Evolutionary conservation across 768 basidiomycete species (phyloP), one percentile per base, ranked within the genome.

Genomic region (Mycena chlorophos): DNA sequence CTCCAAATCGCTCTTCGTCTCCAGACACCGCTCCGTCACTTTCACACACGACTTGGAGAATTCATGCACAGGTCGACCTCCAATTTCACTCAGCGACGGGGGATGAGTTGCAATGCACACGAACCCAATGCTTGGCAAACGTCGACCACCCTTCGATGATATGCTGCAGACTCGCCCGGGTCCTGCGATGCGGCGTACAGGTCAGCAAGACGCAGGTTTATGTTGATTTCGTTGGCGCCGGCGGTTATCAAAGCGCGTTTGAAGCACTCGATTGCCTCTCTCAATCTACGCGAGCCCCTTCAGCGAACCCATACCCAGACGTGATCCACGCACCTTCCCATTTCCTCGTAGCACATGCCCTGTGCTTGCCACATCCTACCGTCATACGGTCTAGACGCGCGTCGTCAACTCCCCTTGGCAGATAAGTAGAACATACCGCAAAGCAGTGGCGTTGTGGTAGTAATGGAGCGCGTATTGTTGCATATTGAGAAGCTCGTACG

Each of bases 401-500:
- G 19, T 40, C 12, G 57, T 56, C 14, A 63, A 25, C n/a, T 22
- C 40, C 25, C n/a, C n/a, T n/a, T n/a, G n/a, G n/a, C n/a, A n/a
- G n/a, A n/a, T 27, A 27, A 42, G 53, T 25, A n/a, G 34, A 46
- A 53, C 72, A 54, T 63, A 94, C 93, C 94, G 79, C 52, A 98
- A 76, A 19, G 95, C 90, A 25, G 94, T 95, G 3, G 97, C 95
- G 65, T 92, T 86, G 66, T 98, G 95, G 68, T 95, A 98, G 72
- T 98, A 99, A 71, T 96, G 86, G 26, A 98, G 76, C 4, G 96
- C 89, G 73, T 98, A 98, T 67, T 92, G 87, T 59, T 93, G 93
- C 95, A 98, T 98, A 66, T 89, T 94, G 51, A 98, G 74, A 22
- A 99, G 79, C 65, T 98, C 96, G 68, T 98, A 99, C 13, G 96